These are phyloP conservation scores for Harringtonia lauricola DNA, from an alignment of 2,329 filamentous ascomycete genomes.

Conservation along the genomic window DNA sequence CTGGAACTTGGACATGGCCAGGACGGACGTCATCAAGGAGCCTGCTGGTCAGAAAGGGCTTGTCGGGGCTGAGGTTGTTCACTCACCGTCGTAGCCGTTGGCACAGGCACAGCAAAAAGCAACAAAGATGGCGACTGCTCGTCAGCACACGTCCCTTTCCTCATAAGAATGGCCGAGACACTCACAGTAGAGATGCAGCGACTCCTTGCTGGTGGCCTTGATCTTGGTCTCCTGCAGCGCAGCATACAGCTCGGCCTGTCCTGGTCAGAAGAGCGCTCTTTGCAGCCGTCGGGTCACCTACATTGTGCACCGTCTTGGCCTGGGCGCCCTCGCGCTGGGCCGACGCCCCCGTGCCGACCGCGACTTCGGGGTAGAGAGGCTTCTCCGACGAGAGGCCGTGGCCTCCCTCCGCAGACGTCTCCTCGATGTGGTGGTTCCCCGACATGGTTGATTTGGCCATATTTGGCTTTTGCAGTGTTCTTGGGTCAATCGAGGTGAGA, in stretches of 20 bases:
- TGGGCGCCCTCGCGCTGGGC: conserved; percentile 2
- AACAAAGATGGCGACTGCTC: conserved; percentile 29
- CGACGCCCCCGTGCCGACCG: conserved; percentile 1
- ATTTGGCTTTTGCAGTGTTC: too few species aligned
- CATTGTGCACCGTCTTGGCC: conserved; percentile 5
- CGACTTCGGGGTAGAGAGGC: conserved; percentile 4
- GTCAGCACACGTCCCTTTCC: background rate
- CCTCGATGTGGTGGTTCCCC: too few species aligned
- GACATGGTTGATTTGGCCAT: too few species aligned
- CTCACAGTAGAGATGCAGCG: conserved; percentile 28
- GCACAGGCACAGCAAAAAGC: conserved; percentile 34
- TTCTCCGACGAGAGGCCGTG: conserved; percentile 1
- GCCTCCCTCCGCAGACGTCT: background rate
- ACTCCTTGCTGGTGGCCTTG: conserved; percentile 27
- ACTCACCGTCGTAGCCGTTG: conserved; percentile 31
- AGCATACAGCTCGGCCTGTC: conserved; percentile 35
- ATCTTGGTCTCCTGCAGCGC: conserved; percentile 34
- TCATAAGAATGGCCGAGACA: conserved; percentile 2
- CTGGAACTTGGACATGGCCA: conserved; percentile 32
- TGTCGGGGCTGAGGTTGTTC: too few species aligned
- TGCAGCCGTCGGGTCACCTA: background rate
- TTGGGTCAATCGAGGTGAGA: too few species aligned
- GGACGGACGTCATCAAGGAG: conserved; percentile 32
- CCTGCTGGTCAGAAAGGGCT: conserved; percentile 11
- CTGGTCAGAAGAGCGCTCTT: background rate